Base-by-base conservation (phyloP, 148 eudicot species). In the Simmondsia chinensis region DNA sequence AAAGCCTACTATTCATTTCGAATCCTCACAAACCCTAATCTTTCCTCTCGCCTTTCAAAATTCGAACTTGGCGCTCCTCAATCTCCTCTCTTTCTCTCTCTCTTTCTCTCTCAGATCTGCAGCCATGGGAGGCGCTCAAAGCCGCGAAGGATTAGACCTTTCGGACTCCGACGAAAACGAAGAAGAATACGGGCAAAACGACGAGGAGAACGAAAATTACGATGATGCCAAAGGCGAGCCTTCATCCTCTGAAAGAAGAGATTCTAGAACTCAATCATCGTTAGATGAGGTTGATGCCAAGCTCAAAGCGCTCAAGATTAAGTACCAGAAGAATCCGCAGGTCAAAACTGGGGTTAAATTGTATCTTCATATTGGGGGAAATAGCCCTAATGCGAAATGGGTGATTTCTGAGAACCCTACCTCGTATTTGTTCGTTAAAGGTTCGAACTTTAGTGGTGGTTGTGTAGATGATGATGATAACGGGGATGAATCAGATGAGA, bases 321-420 rank as follows among this genome's bases (percentile, higher is more conserved):
- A 82, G 14, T 79, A 76, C 38, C 22, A 44, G 6, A 59, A 46
- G 20, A 73, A 86, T 18, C 59, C 85, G 0, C n/a, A n/a, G n/a
- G n/a, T n/a, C n/a, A n/a, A n/a, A n/a, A n/a, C n/a, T n/a, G n/a
- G n/a, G n/a, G 83, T 82, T 4, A 91, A 79, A 52, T 75, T 91
- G 1, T 91, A 82, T 48, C 69, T 69, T 18, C 87, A 91, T 15
- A 26, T 86, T 4, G 89, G 89, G 0, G 99, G 96, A 3, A 80
- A 79, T 33, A 76, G 89, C 5, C 76, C 94, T 7, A 63, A 74
- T 24, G 91, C 96, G 5, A 91, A 82, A 33, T 91, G 95, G 99
- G 32, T 79, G 0, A 56, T 75, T 10, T 74, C 81, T 34, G 83
- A 72, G 7, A 72, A 73, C 37, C 43, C 72, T 28, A 62, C 86